Evolutionary conservation across 164 flowering plant genomes (phyloP), one percentile per base, ranked within the genome.

Genomic region (Aristolochia fimbriata): DNA sequence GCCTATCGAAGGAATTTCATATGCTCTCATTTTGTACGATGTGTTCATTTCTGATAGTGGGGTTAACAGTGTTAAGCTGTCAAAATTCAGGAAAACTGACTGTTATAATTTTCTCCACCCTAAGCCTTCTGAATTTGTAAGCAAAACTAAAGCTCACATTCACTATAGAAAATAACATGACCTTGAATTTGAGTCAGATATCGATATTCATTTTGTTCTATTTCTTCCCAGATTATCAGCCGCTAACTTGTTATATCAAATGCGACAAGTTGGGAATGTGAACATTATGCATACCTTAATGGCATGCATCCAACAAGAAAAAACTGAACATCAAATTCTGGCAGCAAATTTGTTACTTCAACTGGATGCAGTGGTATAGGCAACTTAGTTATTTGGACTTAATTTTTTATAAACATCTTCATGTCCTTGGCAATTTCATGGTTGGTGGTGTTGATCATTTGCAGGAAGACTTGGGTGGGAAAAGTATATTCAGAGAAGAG

Each of bases 281-380:
- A 57, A 74, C 61, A 66, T 71, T 64, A 70, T 74, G 76, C 65
- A 75, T 50, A 61, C 55, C 46, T 57, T 84, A 61, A 50, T 77
- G 75, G 70, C 71, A 23, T 76, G 71, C 63, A 64, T 81, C 55
- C 80, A 71, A 48, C 68, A 79, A 37, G 67, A 73, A 50, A 70
- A 77, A 54, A 68, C 77, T 0, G 79, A 79, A 43, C 49, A 80
- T 75, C 72, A 64, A 66, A 74, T 83, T 65, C 62, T 85, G 56
- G 87, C 91, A 61, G 87, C 85, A 66, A 82, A 77, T 71, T 60
- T 87, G 57, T 65, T 87, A 73, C 80, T 87, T 67, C 88, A 87
- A 62, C 62, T 87, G 56, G 82, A 78, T 63, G 30, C 30, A 14
- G 71, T 74, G 60, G 69, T 83, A 37, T 37, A 37, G 43, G 1